Percentiles rank a stretch among this genome's conserved stretches.
Evolutionary conservation across 2,329 filamentous ascomycete genomes (phyloP).

Genomic region (Dactylellina haptotyla): DNA sequence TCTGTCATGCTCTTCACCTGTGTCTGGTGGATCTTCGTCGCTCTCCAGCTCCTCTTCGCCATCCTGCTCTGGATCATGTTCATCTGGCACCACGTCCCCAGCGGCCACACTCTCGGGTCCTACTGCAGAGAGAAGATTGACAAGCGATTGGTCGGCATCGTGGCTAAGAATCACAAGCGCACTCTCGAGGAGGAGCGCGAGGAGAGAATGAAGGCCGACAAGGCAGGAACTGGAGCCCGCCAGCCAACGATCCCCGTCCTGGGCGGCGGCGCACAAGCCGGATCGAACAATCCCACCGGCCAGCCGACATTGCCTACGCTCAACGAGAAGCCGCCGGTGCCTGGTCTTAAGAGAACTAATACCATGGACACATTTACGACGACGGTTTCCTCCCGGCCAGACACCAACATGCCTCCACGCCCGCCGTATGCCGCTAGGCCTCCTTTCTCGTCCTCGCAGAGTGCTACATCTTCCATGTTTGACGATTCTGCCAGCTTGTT

Average conservation of each 20-base stretch:
- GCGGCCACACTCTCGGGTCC: slow-evolving; percentile 77
- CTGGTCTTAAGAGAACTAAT: slow-evolving; percentile 48
- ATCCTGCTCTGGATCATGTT: slow-evolving; percentile 85
- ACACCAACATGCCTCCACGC: slow-evolving; percentile 38
- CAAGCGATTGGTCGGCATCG: slow-evolving; percentile 82
- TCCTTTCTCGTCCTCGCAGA: slow-evolving; percentile 21
- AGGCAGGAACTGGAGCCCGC: slow-evolving; percentile 27
- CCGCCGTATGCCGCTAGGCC: slow-evolving; percentile 43
- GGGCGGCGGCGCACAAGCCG: slow-evolving; percentile 4
- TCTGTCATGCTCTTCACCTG: slow-evolving; percentile 82
- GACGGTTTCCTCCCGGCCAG: slow-evolving; percentile 45
- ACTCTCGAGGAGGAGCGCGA: slow-evolving; percentile 77
- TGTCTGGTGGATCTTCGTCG: slow-evolving; percentile 84
- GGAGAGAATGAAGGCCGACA: slow-evolving; percentile 51
- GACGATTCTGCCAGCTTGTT: slow-evolving; percentile 32
- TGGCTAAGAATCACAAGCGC: slow-evolving; percentile 86
- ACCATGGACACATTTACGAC: slow-evolving; percentile 51
- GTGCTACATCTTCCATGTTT: slow-evolving; percentile 31
- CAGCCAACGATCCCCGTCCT: slow-evolving; percentile 47
- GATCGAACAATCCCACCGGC: slow-evolving; percentile 3
- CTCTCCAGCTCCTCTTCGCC: slow-evolving; percentile 78
- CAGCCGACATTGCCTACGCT: slow-evolving; percentile 37
- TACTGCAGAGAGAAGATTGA: slow-evolving; percentile 96
- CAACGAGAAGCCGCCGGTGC: slow-evolving; percentile 30
- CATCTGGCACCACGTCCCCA: slow-evolving; percentile 90